Evolutionary conservation across 2,329 filamentous ascomycete genomes (phyloP).

Genomic region (Fusarium decemcellulare): DNA sequence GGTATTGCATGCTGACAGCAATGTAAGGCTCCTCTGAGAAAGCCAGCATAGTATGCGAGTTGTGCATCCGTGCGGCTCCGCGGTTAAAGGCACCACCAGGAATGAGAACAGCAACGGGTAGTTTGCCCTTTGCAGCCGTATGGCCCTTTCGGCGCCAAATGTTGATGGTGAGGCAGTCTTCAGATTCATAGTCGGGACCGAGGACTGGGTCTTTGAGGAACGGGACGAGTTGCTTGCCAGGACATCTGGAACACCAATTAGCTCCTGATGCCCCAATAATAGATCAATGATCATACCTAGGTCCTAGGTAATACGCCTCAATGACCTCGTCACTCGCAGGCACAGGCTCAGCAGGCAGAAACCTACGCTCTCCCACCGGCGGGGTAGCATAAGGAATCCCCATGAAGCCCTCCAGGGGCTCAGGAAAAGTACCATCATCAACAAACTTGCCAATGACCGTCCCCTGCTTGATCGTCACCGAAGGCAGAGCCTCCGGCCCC

Average conservation of each 20-base stretch:
- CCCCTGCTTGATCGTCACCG: conserved; percentile 50
- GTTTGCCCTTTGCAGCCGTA: conserved; percentile 28
- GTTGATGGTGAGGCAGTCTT: conserved; percentile 48
- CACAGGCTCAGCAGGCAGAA: conserved; percentile 53
- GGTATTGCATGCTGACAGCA: conserved; percentile 61
- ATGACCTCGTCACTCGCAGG: conserved; percentile 43
- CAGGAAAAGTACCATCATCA: conserved; percentile 47
- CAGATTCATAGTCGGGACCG: conserved; percentile 49
- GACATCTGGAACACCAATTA: conserved; percentile 42
- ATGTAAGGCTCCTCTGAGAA: conserved; percentile 63
- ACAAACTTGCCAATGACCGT: conserved; percentile 50
- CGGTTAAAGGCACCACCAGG: conserved; percentile 51
- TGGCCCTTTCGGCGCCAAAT: conserved; percentile 41
- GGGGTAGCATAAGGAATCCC: conserved; percentile 63
- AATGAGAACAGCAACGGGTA: conserved; percentile 47
- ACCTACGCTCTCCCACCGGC: conserved; percentile 59
- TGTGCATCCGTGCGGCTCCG: conserved; percentile 55
- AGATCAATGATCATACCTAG: conserved; percentile 23
- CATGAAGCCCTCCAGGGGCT: conserved; percentile 58
- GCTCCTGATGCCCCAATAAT: not conserved
- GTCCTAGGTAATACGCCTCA: conserved; percentile 44
- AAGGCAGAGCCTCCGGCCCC: conserved; percentile 19
- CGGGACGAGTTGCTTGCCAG: conserved; percentile 49
- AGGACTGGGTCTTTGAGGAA: conserved; percentile 49
- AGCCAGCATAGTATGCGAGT: conserved; percentile 62